Conservation (phyloP, 2,329 filamentous ascomycete species). For the Alternaria solani region DNA sequence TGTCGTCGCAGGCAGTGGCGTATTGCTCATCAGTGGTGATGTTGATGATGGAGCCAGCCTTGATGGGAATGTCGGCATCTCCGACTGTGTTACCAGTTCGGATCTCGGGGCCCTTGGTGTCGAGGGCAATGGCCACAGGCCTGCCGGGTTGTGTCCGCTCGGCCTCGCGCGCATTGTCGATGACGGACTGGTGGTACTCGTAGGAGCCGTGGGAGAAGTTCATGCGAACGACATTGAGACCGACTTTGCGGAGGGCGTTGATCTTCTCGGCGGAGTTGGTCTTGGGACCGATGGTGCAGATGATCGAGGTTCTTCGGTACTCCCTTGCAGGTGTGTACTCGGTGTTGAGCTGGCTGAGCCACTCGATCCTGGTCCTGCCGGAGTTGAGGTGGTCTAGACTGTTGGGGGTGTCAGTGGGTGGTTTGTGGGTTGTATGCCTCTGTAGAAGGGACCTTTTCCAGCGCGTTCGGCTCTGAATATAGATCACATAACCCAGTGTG, state of each 20-base stretch:
- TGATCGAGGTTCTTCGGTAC: constrained; percentile 96
- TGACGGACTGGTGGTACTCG: constrained; percentile 97
- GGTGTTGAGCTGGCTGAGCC: constrained; percentile 83
- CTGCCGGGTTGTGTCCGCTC: constrained; percentile 80
- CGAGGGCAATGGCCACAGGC: constrained; percentile 92
- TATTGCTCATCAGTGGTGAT: constrained; percentile 97
- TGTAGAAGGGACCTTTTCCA: neutral
- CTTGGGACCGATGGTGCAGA: constrained; percentile 99
- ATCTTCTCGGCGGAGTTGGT: constrained; percentile 98
- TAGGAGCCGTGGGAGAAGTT: constrained; percentile 97
- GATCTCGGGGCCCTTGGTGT: constrained; percentile 86
- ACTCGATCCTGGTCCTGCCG: constrained; percentile 75
- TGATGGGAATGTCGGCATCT: constrained; percentile 81
- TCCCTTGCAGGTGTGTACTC: constrained; percentile 86
- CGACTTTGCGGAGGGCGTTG: constrained; percentile 87
- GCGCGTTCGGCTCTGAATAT: neutral
- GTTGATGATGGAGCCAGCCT: constrained; percentile 84
- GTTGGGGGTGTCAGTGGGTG: constrained; percentile 19
- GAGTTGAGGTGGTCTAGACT: constrained; percentile 74
- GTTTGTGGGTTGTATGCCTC: neutral
- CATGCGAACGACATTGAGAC: constrained; percentile 99
- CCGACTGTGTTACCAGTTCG: constrained; percentile 77
- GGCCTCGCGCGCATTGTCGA: constrained; percentile 91
- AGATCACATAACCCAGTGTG: neutral
- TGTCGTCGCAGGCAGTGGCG: constrained; percentile 79